Evolutionary conservation across 2,329 filamentous ascomycete genomes (phyloP), one percentile per base, ranked within the genome.

Genomic region (Emericellopsis cladophorae): DNA sequence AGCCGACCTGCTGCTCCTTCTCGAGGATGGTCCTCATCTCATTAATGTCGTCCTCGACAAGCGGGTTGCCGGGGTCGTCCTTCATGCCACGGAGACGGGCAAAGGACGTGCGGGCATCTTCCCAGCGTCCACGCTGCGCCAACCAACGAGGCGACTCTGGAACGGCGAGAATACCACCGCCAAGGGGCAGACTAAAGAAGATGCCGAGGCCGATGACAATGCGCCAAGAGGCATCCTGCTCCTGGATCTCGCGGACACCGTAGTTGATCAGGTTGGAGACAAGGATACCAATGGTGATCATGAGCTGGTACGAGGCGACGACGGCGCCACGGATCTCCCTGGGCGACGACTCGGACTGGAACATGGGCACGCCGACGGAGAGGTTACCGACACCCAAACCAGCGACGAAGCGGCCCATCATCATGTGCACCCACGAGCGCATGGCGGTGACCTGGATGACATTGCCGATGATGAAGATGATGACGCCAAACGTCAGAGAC

Each of bases 281-380:
- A 40, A 76, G 73, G 46, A 85, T 83, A 29, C 81, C 81, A 23
- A 84, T 64, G 1, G 80, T 85, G 55, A 85, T 81, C 61, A 84
- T 78, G 14, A 85, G 72, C 59, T 85, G 81, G 58, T 84, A 85
- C n/a, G 72, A 76, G 5, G 72, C 68, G n/a, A 81, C 73, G 35
- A 82, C 70, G 29, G 74, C 70, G 48, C 77, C 78, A 48, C 78
- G 74, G 45, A 81, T 78, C 49, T 76, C 67, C 14, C 68, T 66
- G 4, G 79, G 79, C 2, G 74, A 68, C 40, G 68, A 76, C 53
- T 83, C 79, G 33, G 73, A 73, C 57, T 82, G 77, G 57, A 77
- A 81, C 67, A 82, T 76, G 43, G 79, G 78, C 2, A 81, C 76
- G 31, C 75, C 67, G 29, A 81, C 72, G 0, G 76, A 81, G 2